Evolutionary conservation across 2,329 filamentous ascomycete species (phyloP).

Genomic region (Lachnellula cervina): DNA sequence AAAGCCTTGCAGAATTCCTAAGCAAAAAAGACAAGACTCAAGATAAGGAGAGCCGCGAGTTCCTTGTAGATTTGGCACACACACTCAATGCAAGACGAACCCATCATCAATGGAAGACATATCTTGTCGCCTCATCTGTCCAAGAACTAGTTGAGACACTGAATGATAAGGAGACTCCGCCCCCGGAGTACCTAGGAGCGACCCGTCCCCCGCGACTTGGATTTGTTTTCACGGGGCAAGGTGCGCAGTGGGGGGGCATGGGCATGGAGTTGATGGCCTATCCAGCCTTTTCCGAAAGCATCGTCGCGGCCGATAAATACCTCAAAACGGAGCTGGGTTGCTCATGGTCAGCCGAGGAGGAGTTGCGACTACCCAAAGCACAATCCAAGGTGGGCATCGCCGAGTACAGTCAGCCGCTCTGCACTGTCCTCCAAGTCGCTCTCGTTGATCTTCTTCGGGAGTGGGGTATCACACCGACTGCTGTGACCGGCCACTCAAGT

Average conservation of each 20-base stretch:
- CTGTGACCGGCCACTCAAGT: conserved; percentile 41
- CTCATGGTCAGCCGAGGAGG: conserved; percentile 20
- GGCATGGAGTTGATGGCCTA: conserved; percentile 16
- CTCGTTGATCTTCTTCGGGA: conserved; percentile 38
- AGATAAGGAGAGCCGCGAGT: too few relatives aligned
- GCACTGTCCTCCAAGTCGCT: conserved; percentile 42
- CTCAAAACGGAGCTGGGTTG: conserved; percentile 27
- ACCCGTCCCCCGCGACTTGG: conserved; percentile 1
- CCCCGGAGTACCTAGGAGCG: not conserved
- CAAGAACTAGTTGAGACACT: not conserved
- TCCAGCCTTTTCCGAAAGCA: conserved; percentile 31
- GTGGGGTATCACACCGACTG: conserved; percentile 33
- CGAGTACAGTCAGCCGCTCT: conserved; percentile 39
- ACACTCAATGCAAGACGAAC: conserved; percentile 4
- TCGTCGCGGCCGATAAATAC: not conserved
- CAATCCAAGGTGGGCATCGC: conserved; percentile 33
- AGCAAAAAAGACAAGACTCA: too few relatives aligned
- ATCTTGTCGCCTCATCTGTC: not conserved
- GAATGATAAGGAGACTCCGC: not conserved
- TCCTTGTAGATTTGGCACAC: not conserved
- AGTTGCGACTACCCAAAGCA: conserved; percentile 32
- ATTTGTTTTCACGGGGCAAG: conserved; percentile 20
- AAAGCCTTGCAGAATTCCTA: too few relatives aligned
- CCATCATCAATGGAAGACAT: not conserved
- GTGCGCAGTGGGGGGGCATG: conserved; percentile 23